Percentiles rank a stretch among this genome's conserved stretches.
These are phyloP conservation scores for Metschnikowia lachancei DNA, from an alignment of 805 yeast genomes.

Conservation along the genomic window DNA sequence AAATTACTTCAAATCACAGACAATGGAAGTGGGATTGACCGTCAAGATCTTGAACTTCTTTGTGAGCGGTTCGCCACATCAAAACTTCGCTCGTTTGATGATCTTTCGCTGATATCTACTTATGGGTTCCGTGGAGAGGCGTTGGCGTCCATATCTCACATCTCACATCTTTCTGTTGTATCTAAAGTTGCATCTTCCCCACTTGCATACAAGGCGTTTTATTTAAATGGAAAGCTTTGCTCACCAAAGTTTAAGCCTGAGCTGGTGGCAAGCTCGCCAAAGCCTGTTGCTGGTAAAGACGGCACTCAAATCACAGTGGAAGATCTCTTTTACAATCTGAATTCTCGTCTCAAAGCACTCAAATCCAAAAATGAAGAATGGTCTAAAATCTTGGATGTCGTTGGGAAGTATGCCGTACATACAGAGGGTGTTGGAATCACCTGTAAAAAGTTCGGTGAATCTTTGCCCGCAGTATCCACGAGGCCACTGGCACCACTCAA, in stretches of 20 bases:
- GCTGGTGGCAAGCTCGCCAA: slow-evolving; percentile 45
- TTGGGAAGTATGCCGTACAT: slow-evolving; percentile 81
- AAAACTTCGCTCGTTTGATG: slow-evolving; percentile 71
- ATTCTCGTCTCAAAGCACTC: slow-evolving; percentile 70
- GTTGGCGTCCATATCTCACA: slow-evolving; percentile 87
- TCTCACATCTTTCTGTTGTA: slow-evolving; percentile 74
- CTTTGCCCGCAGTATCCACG: slow-evolving; percentile 62
- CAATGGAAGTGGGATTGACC: slow-evolving; percentile 79
- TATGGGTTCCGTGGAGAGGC: slow-evolving; percentile 98
- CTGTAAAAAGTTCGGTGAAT: slow-evolving; percentile 77
- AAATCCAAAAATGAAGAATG: slow-evolving; percentile 71
- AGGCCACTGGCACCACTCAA: slow-evolving; percentile 47
- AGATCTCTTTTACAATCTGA: slow-evolving; percentile 85
- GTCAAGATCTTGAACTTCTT: slow-evolving; percentile 70
- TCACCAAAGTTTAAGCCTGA: slow-evolving; percentile 39
- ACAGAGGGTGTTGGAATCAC: slow-evolving; percentile 66
- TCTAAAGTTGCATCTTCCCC: slow-evolving; percentile 62
- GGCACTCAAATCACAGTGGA: slow-evolving; percentile 88
- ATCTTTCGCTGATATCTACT: slow-evolving; percentile 65
- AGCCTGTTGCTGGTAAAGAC: slow-evolving; percentile 77
- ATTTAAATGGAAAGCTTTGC: slow-evolving; percentile 60
- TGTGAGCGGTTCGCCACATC: slow-evolving; percentile 94
- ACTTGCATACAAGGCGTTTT: slow-evolving; percentile 73
- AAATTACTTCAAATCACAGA: slow-evolving; percentile 84
- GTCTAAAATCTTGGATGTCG: slow-evolving; percentile 72